Evolutionary conservation across 2,329 filamentous ascomycete genomes (phyloP).

Genomic region (Rhynchosporium graminicola): DNA sequence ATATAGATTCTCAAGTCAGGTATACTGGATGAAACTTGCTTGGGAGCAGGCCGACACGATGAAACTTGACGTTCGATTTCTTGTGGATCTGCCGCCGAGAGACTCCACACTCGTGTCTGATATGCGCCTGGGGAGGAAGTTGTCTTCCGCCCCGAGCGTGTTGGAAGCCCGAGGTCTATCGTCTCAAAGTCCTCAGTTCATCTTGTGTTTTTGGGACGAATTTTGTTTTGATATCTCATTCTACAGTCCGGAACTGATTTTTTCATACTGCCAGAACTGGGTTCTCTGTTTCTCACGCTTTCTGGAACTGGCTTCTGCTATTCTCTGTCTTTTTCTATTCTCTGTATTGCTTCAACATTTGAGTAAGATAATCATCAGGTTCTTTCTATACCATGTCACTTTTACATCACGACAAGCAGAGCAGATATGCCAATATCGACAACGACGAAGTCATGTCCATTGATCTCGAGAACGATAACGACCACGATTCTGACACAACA

Average conservation of each 20-base stretch:
- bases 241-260: conserved; percentile 7
- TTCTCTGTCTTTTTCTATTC: neutral
- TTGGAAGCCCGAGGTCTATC: neutral
- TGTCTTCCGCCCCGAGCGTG: neutral
- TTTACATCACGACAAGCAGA: conserved; percentile 8
- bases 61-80: conserved; percentile 3
- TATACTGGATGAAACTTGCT: conserved; percentile 4
- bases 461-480: conserved; percentile 15
- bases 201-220: neutral
- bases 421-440: conserved; percentile 5
- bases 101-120: conserved; percentile 5
- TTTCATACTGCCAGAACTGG: conserved; percentile 19
- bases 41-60: neutral
- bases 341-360: neutral
- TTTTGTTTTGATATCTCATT: neutral
- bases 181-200: conserved; percentile 5
- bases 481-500: conserved; percentile 35
- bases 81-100: neutral
- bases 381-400: conserved; percentile 15
- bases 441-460: conserved; percentile 11
- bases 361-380: neutral
- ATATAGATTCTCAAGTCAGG: neutral
- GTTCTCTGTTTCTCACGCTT: conserved; percentile 13
- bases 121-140: neutral
- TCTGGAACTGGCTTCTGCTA: conserved; percentile 15